These are phyloP conservation scores for Solanum megistacrolobum DNA, from an alignment of 257 asterid species.

Conservation along the genomic window DNA sequence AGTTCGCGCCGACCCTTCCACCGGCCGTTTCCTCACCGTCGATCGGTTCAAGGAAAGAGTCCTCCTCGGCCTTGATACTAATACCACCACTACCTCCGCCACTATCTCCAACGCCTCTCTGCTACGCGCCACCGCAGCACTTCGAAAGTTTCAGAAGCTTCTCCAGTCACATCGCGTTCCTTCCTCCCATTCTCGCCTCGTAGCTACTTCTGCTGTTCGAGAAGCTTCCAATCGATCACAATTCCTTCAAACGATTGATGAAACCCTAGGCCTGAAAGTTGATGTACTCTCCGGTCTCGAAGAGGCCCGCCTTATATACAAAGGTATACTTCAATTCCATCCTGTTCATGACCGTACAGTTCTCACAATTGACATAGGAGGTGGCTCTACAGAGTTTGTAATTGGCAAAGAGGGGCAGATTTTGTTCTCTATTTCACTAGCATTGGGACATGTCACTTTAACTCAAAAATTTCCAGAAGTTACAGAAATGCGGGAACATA, in stretches of 20 bases:
- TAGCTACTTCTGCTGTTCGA: conserved; percentile 86
- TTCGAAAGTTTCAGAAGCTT: conserved; percentile 31
- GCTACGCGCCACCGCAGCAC: conserved; percentile 42
- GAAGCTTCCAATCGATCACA: conserved; percentile 64
- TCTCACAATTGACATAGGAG: conserved; percentile 71
- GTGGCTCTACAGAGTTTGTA: conserved; percentile 74
- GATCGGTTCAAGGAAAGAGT: conserved; percentile 57
- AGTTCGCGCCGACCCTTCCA: conserved; percentile 36
- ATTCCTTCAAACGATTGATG: conserved; percentile 20
- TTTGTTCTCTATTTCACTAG: conserved; percentile 41
- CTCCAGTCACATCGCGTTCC: conserved; percentile 29
- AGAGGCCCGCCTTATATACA: conserved; percentile 74
- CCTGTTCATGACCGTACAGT: conserved; percentile 37
- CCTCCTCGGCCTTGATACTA: conserved; percentile 56
- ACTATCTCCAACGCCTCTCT: conserved; percentile 39
- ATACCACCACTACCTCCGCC: conserved; percentile 23
- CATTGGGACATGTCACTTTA: conserved; percentile 64
- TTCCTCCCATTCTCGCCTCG: conserved; percentile 47
- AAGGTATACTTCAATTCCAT: conserved; percentile 59
- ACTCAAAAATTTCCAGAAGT: conserved; percentile 29
- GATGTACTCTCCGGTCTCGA: conserved; percentile 59
- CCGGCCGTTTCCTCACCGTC: conserved; percentile 52
- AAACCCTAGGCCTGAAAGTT: conserved; percentile 28
- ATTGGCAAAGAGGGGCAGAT: conserved; percentile 46
- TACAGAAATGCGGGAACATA: conserved; percentile 35